phyloP scores from a whole-genome alignment of 768 basidiomycete species.

The Udeniomyces megalosporus region DNA sequence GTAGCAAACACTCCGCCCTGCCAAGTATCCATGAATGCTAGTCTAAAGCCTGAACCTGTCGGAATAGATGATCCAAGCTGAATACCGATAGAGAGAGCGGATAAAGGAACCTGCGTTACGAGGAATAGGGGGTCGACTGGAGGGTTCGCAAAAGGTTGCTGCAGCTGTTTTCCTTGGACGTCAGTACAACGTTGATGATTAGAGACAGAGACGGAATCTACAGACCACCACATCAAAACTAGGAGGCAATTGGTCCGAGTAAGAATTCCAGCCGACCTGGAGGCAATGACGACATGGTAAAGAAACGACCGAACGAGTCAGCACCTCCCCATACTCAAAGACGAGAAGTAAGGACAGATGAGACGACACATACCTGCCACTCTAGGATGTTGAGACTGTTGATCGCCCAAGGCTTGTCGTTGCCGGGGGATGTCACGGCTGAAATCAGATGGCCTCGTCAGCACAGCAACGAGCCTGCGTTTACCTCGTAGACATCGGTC shows the following conservation, averaged over 20 bases:
- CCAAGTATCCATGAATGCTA: not conserved
- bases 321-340: too few species aligned
- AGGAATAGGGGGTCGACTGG: not conserved
- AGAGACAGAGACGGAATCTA: not conserved
- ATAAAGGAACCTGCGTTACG: not conserved
- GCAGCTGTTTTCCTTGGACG: not conserved
- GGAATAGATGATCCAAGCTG: not conserved
- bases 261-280: conserved; percentile 1
- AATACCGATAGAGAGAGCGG: not conserved
- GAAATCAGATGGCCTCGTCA: not conserved
- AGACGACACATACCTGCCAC: not conserved
- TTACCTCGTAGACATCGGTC: not conserved
- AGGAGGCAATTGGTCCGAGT: not conserved
- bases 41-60: not conserved
- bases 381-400: not conserved
- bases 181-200: too few species aligned
- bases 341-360: not conserved
- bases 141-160: not conserved
- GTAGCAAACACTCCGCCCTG: not conserved
- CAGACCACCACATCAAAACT: not conserved
- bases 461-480: too few species aligned
- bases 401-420: not conserved
- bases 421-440: not conserved
- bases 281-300: not conserved
- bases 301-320: not conserved